A percentile compares a stretch with the other conserved stretches of the same genome.
Evolutionary conservation across 805 yeast species (phyloP).

Genomic region (Candida cerambycidarum): DNA sequence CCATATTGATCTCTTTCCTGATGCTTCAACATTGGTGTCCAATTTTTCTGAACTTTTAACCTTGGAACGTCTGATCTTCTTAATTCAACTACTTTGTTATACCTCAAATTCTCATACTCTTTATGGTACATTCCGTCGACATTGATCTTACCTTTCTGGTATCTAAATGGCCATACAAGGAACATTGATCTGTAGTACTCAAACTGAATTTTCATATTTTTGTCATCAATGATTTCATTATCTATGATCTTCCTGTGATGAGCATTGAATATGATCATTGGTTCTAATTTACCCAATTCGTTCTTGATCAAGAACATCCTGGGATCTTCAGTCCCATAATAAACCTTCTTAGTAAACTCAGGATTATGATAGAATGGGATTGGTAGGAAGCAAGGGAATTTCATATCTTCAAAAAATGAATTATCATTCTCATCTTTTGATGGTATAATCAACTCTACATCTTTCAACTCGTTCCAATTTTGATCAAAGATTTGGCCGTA

Average conservation of each 20-base stretch:
- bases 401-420: slow-evolving; percentile 6
- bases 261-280: slow-evolving; percentile 45
- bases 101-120: slow-evolving; percentile 16
- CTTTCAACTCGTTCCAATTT: slow-evolving; percentile 45
- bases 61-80: slow-evolving; percentile 12
- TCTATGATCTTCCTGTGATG: slow-evolving; percentile 19
- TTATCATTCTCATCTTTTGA: slow-evolving; percentile 14
- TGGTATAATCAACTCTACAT: slow-evolving; percentile 23
- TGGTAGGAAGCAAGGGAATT: slow-evolving; percentile 29
- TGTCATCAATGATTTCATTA: slow-evolving; percentile 13
- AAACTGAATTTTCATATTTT: slow-evolving; percentile 18
- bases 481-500: slow-evolving; percentile 47
- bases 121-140: slow-evolving; percentile 21
- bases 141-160: slow-evolving; percentile 25
- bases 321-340: slow-evolving; percentile 52
- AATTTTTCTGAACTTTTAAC: slow-evolving; percentile 30
- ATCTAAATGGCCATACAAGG: slow-evolving; percentile 32
- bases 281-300: slow-evolving; percentile 40
- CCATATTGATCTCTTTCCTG: slow-evolving; percentile 21
- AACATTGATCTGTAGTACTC: slow-evolving; percentile 29
- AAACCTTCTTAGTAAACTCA: slow-evolving; percentile 19
- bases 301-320: slow-evolving; percentile 37
- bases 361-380: slow-evolving; percentile 31
- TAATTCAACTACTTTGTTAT: slow-evolving; percentile 23
- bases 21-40: slow-evolving; percentile 40